Percentiles rank a stretch among this genome's conserved stretches.
Evolutionary conservation across 345 rosid genomes (phyloP).

Genomic region (Salix exigua): DNA sequence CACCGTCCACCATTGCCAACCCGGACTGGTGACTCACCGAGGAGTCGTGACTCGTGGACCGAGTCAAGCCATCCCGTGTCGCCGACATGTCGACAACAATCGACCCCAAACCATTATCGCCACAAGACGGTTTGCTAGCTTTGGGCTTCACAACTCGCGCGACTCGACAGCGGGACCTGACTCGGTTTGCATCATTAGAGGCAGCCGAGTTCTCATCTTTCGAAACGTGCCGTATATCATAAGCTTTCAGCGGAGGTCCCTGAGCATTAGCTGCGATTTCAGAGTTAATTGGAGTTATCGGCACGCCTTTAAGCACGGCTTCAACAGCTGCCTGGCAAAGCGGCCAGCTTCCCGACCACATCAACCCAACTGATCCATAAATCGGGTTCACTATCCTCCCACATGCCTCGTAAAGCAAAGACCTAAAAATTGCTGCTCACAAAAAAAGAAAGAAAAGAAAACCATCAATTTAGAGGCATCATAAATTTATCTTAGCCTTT

Average conservation of each 20-base stretch:
- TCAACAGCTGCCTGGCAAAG: conserved; percentile 96
- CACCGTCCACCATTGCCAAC: conserved; percentile 51
- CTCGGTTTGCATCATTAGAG: conserved; percentile 27
- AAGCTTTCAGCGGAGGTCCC: conserved; percentile 70
- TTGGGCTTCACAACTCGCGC: conserved; percentile 41
- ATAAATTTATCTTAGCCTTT: too few relatives aligned
- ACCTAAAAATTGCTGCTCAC: conserved; percentile 75
- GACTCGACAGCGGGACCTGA: conserved; percentile 48
- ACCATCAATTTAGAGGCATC: not conserved
- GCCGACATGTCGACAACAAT: not conserved
- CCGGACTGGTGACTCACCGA: conserved; percentile 89
- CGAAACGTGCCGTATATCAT: conserved; percentile 83
- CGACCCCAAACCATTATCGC: not conserved
- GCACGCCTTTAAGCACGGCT: conserved; percentile 78
- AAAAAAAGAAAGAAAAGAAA: not conserved
- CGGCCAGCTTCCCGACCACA: conserved; percentile 94
- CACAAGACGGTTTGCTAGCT: conserved; percentile 5
- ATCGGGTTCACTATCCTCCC: conserved; percentile 96
- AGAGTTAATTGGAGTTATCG: conserved; percentile 65
- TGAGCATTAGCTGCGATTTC: conserved; percentile 66
- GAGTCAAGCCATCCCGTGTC: conserved; percentile 32
- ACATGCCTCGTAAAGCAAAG: conserved; percentile 94
- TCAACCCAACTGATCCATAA: conserved; percentile 86
- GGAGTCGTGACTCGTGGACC: conserved; percentile 78
- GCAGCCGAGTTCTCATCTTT: conserved; percentile 65